phyloP scores from a whole-genome alignment of 257 asterid species.

The Penstemon newberryi region DNA sequence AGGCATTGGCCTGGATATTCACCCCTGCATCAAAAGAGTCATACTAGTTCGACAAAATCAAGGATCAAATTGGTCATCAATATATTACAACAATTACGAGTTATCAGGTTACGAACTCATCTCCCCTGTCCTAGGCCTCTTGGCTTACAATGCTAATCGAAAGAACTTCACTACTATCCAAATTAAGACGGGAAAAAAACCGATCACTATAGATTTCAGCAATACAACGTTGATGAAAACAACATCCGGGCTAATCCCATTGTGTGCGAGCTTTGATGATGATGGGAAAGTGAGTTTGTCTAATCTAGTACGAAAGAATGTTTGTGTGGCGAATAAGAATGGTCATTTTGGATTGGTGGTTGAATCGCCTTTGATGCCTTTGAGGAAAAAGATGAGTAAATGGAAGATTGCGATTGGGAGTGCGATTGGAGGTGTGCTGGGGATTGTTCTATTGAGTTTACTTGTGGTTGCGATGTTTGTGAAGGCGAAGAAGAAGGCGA shows the following conservation, averaged over 20 bases:
- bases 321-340: conserved; percentile 46
- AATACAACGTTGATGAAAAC: conserved; percentile 24
- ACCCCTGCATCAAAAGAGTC: conserved; percentile 61
- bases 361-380: conserved; percentile 65
- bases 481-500: conserved; percentile 78
- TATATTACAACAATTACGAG: conserved; percentile 59
- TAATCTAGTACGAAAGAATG: conserved; percentile 39
- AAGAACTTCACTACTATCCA: conserved; percentile 47
- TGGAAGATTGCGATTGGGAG: conserved; percentile 64
- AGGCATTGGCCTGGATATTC: conserved; percentile 39
- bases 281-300: conserved; percentile 56
- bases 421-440: conserved; percentile 72
- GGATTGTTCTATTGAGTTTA: conserved; percentile 61
- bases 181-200: conserved; percentile 40
- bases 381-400: conserved; percentile 38
- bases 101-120: conserved; percentile 67
- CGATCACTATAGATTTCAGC: conserved; percentile 62
- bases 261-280: conserved; percentile 68
- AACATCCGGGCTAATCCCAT: conserved; percentile 48
- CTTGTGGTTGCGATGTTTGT: conserved; percentile 64
- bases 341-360: conserved; percentile 80
- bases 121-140: conserved; percentile 65
- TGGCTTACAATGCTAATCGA: conserved; percentile 53
- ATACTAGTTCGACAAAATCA: conserved; percentile 57
- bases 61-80: conserved; percentile 67